Conservation (phyloP, 2,329 filamentous ascomycete species). For the Diaporthe sp. region DNA sequence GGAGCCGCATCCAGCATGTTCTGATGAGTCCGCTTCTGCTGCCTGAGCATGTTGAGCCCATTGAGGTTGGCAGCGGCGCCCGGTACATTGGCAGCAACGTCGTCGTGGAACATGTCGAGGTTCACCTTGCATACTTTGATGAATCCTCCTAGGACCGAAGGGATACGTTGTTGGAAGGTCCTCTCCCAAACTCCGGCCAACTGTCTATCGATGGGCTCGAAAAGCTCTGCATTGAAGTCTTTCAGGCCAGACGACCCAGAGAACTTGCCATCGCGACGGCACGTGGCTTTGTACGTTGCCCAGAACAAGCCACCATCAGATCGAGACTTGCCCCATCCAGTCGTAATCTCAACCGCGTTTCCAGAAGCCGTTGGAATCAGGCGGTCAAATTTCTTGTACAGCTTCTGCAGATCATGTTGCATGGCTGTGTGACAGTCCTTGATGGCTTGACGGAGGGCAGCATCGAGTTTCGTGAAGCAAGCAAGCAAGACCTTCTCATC, state of each 20-base stretch:
- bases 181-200: conserved; percentile 45
- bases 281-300: conserved; percentile 46
- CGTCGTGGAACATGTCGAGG: conserved; percentile 40
- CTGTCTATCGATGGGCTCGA: conserved; percentile 41
- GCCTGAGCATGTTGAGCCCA: conserved; percentile 41
- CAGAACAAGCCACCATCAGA: conserved; percentile 42
- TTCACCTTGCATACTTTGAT: not conserved
- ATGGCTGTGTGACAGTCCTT: not conserved
- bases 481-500: not conserved
- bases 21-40: conserved; percentile 43
- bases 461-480: not conserved
- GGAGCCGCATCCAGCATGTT: conserved; percentile 54
- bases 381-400: conserved; percentile 1
- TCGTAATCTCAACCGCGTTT: conserved; percentile 16
- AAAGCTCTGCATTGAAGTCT: conserved; percentile 47
- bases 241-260: conserved; percentile 37
- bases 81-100: conserved; percentile 10
- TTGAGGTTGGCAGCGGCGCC: conserved; percentile 31
- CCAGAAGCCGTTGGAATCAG: not conserved
- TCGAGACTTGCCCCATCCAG: conserved; percentile 42
- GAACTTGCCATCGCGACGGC: conserved; percentile 42
- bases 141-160: conserved; percentile 34
- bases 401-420: not conserved
- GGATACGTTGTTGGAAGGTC: conserved; percentile 45
- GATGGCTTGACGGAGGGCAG: not conserved